Percentiles rank a stretch among this genome's conserved stretches.
phyloP scores from a whole-genome alignment of 805 yeast genomes.

The Naumovozyma baii region DNA sequence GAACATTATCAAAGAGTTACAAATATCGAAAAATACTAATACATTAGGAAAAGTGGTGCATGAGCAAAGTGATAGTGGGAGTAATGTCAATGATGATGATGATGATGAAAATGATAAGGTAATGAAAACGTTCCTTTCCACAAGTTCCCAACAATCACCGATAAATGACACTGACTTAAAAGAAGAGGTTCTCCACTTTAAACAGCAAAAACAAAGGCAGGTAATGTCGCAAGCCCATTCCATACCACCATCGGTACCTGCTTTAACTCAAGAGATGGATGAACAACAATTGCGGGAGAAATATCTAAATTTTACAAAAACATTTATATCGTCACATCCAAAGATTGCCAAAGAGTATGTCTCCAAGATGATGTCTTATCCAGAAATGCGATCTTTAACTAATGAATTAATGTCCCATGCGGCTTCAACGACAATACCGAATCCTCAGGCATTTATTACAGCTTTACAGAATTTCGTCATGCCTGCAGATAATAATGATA shows the following conservation, averaged over 20 bases:
- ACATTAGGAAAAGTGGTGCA: too few relatives aligned
- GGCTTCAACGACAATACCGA: conserved; percentile 30
- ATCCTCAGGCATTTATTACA: conserved; percentile 68
- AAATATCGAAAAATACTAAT: conserved; percentile 15
- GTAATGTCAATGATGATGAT: conserved; percentile 1
- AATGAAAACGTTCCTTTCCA: neutral
- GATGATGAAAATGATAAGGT: conserved; percentile 2
- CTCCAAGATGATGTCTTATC: conserved; percentile 26
- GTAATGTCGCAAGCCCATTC: conserved; percentile 1
- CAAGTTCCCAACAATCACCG: neutral
- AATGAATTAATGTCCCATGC: conserved; percentile 55
- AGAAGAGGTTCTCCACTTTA: conserved; percentile 28
- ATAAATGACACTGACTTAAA: conserved; percentile 20
- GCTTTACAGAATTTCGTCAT: conserved; percentile 71
- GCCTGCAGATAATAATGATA: conserved; percentile 16
- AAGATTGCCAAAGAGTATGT: conserved; percentile 29
- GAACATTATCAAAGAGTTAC: conserved; percentile 27
- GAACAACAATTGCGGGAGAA: conserved; percentile 15
- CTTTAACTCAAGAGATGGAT: conserved; percentile 1
- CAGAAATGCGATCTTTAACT: conserved; percentile 53
- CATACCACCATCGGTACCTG: neutral
- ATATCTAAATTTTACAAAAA: conserved; percentile 24
- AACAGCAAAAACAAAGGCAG: conserved; percentile 22
- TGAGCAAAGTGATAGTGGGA: too few relatives aligned
- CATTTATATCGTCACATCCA: conserved; percentile 28